Conservation (phyloP, 2,329 filamentous ascomycete genomes). For the Diplodia seriata region DNA sequence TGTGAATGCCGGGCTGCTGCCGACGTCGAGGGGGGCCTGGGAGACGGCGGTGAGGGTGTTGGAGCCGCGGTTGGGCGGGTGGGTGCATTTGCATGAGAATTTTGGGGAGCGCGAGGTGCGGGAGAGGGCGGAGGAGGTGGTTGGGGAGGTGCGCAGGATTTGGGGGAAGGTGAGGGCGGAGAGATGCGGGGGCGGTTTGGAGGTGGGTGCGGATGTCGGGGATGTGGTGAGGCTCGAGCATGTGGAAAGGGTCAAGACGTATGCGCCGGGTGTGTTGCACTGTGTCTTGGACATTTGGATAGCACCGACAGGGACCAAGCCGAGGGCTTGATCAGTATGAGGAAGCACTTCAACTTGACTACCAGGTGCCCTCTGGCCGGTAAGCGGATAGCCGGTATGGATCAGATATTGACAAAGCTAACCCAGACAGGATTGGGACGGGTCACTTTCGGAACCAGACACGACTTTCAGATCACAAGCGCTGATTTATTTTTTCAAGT, state of each 20-base stretch:
- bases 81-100: conserved; percentile 69
- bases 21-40: conserved; percentile 60
- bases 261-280: conserved; percentile 67
- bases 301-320: not conserved
- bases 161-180: conserved; percentile 53
- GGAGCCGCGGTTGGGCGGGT: conserved; percentile 57
- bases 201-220: conserved; percentile 1
- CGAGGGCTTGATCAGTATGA: not conserved
- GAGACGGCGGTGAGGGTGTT: conserved; percentile 56
- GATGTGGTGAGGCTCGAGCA: conserved; percentile 53
- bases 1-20: conserved; percentile 66
- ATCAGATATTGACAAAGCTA: not conserved
- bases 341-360: too few relatives aligned
- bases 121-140: conserved; percentile 45
- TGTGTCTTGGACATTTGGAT: conserved; percentile 64
- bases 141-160: conserved; percentile 47
- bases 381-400: not conserved
- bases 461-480: too few relatives aligned
- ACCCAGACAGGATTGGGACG: not conserved
- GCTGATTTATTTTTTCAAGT: not conserved
- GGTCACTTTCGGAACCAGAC: not conserved
- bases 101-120: conserved; percentile 50
- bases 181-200: conserved; percentile 35
- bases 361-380: not conserved
- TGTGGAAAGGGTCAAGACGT: conserved; percentile 63